These are phyloP conservation scores for Emmonsia crescens DNA, from an alignment of 2,329 filamentous ascomycete species.

Conservation along the genomic window DNA sequence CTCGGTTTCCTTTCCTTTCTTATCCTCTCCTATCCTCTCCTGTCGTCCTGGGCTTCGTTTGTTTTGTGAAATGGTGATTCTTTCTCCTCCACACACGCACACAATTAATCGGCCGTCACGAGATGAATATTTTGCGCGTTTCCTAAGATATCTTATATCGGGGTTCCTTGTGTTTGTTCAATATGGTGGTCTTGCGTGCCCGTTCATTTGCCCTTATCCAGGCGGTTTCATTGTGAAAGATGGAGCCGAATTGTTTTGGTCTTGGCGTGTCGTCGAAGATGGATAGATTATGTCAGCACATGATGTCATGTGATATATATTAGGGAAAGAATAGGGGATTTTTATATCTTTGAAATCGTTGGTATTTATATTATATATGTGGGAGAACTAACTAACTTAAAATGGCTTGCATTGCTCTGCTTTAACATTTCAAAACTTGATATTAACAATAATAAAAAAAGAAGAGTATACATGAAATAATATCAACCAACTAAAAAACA, in stretches of 20 bases:
- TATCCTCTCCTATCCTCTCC: background rate
- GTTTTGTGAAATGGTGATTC: background rate
- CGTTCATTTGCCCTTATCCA: background rate
- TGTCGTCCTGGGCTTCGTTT: too few relatives aligned
- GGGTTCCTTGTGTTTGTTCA: background rate
- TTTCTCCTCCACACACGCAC: background rate
- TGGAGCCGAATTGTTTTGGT: constrained; percentile 6
- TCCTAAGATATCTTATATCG: background rate
- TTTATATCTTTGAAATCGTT: too few relatives aligned
- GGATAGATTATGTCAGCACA: background rate
- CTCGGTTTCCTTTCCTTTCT: background rate
- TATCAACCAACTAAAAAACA: background rate
- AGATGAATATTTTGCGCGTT: background rate
- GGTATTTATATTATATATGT: too few relatives aligned
- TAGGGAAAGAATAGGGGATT: too few relatives aligned
- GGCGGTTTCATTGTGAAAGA: background rate
- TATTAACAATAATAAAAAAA: background rate
- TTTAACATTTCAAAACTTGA: background rate
- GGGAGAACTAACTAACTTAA: background rate
- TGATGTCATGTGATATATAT: background rate
- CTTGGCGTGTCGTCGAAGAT: constrained; percentile 3
- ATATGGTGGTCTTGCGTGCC: background rate
- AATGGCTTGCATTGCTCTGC: background rate
- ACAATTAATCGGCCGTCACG: background rate
- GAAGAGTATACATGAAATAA: background rate